phyloP scores from a whole-genome alignment of 2,329 filamentous ascomycete species.

The Paecilomyces sp. region DNA sequence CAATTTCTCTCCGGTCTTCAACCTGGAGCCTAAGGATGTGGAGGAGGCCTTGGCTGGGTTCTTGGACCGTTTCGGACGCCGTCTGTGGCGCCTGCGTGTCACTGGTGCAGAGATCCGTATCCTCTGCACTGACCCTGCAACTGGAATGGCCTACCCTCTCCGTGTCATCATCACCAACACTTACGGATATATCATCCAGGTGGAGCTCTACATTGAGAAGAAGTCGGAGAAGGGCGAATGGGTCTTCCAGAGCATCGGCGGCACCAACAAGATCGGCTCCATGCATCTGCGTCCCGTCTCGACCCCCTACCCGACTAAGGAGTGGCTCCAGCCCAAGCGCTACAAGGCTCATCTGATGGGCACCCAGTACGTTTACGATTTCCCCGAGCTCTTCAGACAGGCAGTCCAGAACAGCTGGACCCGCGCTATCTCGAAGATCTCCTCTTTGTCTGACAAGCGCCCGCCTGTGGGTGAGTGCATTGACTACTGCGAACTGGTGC shows the following conservation, averaged over 20 bases:
- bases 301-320: constrained; percentile 94
- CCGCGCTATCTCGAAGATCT: constrained; percentile 65
- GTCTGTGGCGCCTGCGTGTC: constrained; percentile 92
- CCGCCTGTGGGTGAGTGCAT: constrained; percentile 85
- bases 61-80: constrained; percentile 90
- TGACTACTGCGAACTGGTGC: constrained; percentile 85
- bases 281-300: constrained; percentile 90
- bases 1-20: constrained; percentile 97
- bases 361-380: constrained; percentile 98
- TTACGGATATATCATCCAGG: constrained; percentile 93
- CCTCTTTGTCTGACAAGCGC: constrained; percentile 69
- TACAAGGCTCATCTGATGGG: constrained; percentile 99
- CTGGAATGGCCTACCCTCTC: constrained; percentile 79
- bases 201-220: constrained; percentile 95
- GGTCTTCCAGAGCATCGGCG: constrained; percentile 97
- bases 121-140: constrained; percentile 84
- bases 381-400: constrained; percentile 98
- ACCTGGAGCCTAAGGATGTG: constrained; percentile 79
- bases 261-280: constrained; percentile 87
- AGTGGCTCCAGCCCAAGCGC: constrained; percentile 95
- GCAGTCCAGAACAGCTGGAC: constrained; percentile 93
- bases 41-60: constrained; percentile 91
- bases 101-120: constrained; percentile 97
- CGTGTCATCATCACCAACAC: constrained; percentile 98
- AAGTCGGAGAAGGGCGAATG: constrained; percentile 98